These are phyloP conservation scores for Dactylellina drechsleri DNA, from an alignment of 2,329 filamentous ascomycete genomes.

Conservation along the genomic window DNA sequence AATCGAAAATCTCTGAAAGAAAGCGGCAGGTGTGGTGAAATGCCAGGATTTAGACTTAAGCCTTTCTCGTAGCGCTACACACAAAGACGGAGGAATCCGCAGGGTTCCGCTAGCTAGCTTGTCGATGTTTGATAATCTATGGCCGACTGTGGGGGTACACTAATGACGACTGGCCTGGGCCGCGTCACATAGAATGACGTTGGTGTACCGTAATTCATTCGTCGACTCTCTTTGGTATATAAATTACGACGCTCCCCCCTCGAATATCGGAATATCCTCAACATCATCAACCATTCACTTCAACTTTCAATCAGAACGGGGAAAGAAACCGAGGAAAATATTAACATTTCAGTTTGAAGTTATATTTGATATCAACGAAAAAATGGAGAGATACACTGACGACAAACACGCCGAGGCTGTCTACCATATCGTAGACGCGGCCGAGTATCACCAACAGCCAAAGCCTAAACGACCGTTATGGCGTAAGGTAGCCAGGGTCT, in stretches of 20 bases:
- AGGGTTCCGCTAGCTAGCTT: background rate
- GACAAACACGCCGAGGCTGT: constrained; percentile 39
- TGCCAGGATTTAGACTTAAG: too few relatives aligned
- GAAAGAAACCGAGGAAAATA: background rate
- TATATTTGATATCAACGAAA: background rate
- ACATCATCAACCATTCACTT: background rate
- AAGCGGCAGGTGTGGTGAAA: too few relatives aligned
- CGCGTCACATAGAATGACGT: background rate
- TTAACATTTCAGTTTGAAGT: background rate
- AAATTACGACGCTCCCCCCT: background rate
- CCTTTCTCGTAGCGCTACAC: background rate
- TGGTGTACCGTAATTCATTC: background rate
- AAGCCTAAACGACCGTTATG: constrained; percentile 49
- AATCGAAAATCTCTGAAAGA: too few relatives aligned
- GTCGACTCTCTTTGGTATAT: background rate
- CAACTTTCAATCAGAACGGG: background rate
- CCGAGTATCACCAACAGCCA: constrained; percentile 18
- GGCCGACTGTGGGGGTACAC: too few relatives aligned
- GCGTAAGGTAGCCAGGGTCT: constrained; percentile 25
- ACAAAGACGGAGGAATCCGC: background rate
- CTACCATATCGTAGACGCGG: constrained; percentile 24
- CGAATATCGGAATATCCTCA: background rate
- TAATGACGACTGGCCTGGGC: constrained; percentile 4
- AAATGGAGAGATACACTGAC: constrained; percentile 53
- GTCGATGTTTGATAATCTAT: too few relatives aligned